Evolutionary conservation across 192 early-diverging fungal genomes (phyloP), one percentile per base, ranked within the genome.

Genomic region (Phlyctochytrium bullatum): DNA sequence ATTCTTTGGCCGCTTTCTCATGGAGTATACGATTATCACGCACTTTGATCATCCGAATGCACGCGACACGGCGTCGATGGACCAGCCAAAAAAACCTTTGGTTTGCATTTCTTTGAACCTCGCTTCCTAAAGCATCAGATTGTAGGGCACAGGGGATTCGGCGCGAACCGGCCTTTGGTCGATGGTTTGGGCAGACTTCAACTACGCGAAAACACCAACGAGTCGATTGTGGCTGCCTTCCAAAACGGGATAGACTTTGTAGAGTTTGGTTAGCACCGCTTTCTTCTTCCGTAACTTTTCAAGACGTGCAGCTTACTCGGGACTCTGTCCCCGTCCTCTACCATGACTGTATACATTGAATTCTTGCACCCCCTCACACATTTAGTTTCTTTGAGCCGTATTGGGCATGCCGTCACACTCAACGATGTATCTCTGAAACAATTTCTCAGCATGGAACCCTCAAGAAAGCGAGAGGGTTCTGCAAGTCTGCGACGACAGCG

Each of bases 221-320:
- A 91, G 51, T 95, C 93, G 0, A 92, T 98, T 76, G 78, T 88
- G 24, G 88, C 90, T 1, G 93, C 94, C 0, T 84, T 86, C n/a
- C 81, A 86, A 6, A 76, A 91, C 30, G 96, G 96, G 51, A 93
- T 88, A 2, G 82, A 88, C 59, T 94, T 88, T 61, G 89, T 98
- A 14, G 96, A 98, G 73, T 96, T 98, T 83, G 90, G 88, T 89
- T 23, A 31, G 62, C 36, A 10, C 23, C 62, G 35, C 20, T 10
- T 25, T 0, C 16, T 10, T 12, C n/a, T n/a, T n/a, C n/a, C n/a
- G n/a, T n/a, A n/a, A n/a, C n/a, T 30, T 67, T 52, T 47, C 32
- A 59, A 89, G 93, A 98, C 67, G 92, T 93, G 23, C 96, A 98
- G 80, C 74, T 98, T 65, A 94, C 93, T 6, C 91, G 91, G 65